Evolutionary conservation across 2,329 filamentous ascomycete species (phyloP).

Genomic region (Paraconiothyrium brasiliense): DNA sequence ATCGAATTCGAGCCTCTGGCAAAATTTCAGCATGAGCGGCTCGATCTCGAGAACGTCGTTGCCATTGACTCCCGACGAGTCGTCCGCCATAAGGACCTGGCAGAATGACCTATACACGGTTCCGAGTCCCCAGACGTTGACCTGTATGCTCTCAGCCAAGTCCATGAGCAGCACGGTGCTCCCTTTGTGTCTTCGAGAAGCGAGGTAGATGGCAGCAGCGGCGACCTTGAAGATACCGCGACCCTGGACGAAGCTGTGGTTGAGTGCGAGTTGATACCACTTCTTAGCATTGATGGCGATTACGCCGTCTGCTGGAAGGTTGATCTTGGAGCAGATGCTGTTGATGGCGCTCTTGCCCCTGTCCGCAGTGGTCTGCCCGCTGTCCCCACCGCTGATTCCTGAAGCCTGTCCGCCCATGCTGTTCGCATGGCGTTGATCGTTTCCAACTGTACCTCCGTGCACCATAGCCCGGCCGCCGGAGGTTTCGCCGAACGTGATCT

Average conservation of each 20-base stretch:
- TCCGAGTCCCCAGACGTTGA: slow-evolving; percentile 93
- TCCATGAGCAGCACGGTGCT: slow-evolving; percentile 96
- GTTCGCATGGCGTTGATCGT: slow-evolving; percentile 83
- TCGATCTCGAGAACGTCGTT: slow-evolving; percentile 77
- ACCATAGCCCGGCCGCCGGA: slow-evolving; percentile 86
- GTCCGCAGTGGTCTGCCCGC: slow-evolving; percentile 71
- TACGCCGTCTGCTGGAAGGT: slow-evolving; percentile 45
- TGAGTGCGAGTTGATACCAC: slow-evolving; percentile 61
- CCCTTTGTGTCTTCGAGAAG: slow-evolving; percentile 79
- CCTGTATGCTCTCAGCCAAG: slow-evolving; percentile 81
- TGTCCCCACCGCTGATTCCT: slow-evolving; percentile 60
- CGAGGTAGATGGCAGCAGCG: slow-evolving; percentile 90
- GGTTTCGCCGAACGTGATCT: slow-evolving; percentile 90
- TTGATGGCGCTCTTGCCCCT: slow-evolving; percentile 58
- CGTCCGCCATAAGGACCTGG: slow-evolving; percentile 72
- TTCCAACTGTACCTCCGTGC: slow-evolving; percentile 86
- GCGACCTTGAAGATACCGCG: slow-evolving; percentile 85
- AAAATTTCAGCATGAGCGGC: slow-evolving; percentile 90
- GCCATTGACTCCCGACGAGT: slow-evolving; percentile 49
- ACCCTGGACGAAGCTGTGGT: slow-evolving; percentile 70
- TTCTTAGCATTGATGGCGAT: slow-evolving; percentile 48
- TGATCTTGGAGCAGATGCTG: slow-evolving; percentile 50
- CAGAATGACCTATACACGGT: slow-evolving; percentile 87
- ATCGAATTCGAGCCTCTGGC: slow-evolving; percentile 90
- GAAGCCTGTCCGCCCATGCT: slow-evolving; percentile 60